These are phyloP conservation scores for Trichoderma sp. DNA, from an alignment of 2,329 filamentous ascomycete genomes.

Conservation along the genomic window DNA sequence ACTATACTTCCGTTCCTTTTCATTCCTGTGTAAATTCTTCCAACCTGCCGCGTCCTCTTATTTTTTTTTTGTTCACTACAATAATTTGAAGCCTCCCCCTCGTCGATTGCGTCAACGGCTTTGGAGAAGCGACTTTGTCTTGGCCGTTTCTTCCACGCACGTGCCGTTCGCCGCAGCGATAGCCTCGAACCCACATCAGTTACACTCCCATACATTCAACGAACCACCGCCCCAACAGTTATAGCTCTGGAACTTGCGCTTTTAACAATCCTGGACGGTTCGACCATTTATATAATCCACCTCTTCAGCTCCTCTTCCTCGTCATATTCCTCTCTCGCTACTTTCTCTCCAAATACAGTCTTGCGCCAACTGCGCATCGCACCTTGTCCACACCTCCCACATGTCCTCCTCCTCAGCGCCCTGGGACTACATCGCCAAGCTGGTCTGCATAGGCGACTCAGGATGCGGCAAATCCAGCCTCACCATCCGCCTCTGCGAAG, in stretches of 20 bases:
- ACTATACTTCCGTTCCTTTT: neutral
- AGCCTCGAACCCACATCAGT: slow-evolving; percentile 24
- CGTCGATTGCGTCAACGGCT: neutral
- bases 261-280: neutral
- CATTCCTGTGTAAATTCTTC: slow-evolving; percentile 2
- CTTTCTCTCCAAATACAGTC: neutral
- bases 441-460: slow-evolving; percentile 95
- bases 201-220: neutral
- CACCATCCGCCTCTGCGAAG: slow-evolving; percentile 94
- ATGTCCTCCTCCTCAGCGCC: slow-evolving; percentile 65
- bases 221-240: neutral
- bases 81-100: neutral
- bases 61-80: neutral
- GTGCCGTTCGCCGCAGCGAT: slow-evolving; percentile 17
- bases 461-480: slow-evolving; percentile 95
- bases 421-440: slow-evolving; percentile 99
- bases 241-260: neutral
- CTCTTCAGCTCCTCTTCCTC: neutral
- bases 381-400: slow-evolving; percentile 29
- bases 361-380: neutral
- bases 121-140: neutral
- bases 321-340: neutral
- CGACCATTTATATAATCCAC: neutral
- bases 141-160: neutral
- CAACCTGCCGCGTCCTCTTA: neutral